Base-by-base conservation (phyloP, 345 rosid species). In the Gynandropsis gynandra region DNA sequence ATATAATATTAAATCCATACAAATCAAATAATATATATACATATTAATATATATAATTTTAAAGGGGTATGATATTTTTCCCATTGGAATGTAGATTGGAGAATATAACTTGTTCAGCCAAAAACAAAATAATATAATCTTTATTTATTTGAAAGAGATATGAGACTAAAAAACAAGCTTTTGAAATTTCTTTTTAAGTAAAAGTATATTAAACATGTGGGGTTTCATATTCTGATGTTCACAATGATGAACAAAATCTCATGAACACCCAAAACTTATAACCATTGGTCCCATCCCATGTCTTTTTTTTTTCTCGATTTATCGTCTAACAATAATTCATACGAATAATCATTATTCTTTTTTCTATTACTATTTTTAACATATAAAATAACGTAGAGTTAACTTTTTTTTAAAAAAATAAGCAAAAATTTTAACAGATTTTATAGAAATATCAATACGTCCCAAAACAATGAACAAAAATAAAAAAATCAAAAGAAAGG, bases 401-500 rank as follows among this genome's bases (percentile, higher is more conserved):
- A n/a, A n/a, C n/a, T n/a, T n/a, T n/a, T 7, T 4, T 43, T 56
- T 56, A 3, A 12, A 8, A 13, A 38, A 18, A 51, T 13, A 47
- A n/a, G n/a, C n/a, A n/a, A n/a, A 31, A 45, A 65, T 17, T 32
- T 18, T 58, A 49, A 39, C 12, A 51, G 16, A n/a, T 33, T 33
- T 33, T 65, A 42, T 57, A 43, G 56, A 5, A 12, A 9, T 33
- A 47, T 62, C 7, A 46, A 18, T n/a, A 40, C 29, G 12, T 33
- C 29, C 36, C 32, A 31, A 42, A 10, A 13, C 33, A 11, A 47
- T 24, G 29, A n/a, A 43, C 15, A 33, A 7, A 27, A 24, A 42
- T n/a, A 17, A 44, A 27, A 11, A 18, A 41, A 1, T 65, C 54
- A 76, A 24, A 34, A 46, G 31, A 68, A 42, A 44, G 78, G 89